Percentiles rank a stretch among this genome's conserved stretches.
phyloP scores from a whole-genome alignment of 2,329 filamentous ascomycete species.

The Neonectria ditissima region DNA sequence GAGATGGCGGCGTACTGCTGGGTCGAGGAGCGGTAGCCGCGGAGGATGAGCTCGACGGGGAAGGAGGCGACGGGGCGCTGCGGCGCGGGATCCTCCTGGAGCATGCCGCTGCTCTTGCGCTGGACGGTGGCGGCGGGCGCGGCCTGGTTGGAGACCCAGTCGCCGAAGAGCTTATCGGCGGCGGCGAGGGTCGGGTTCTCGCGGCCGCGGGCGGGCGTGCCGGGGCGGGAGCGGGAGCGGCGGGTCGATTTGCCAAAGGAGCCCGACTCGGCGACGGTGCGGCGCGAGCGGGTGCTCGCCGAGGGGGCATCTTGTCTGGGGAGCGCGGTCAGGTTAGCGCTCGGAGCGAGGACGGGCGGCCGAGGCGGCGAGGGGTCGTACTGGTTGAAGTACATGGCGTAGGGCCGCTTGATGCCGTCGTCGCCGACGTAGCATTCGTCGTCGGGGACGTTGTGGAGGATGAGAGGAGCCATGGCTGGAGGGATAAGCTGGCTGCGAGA shows the following conservation, averaged over 20 bases:
- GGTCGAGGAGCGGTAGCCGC: conserved; percentile 76
- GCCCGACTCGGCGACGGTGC: conserved; percentile 69
- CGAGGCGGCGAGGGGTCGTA: conserved; percentile 51
- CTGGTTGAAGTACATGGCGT: conserved; percentile 75
- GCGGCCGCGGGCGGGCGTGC: conserved; percentile 65
- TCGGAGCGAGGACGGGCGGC: neutral
- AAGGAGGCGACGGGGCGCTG: conserved; percentile 53
- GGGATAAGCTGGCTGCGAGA: conserved; percentile 2
- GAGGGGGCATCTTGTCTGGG: conserved; percentile 65
- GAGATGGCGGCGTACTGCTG: conserved; percentile 88
- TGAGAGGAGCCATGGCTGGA: conserved; percentile 69
- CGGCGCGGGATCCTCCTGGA: conserved; percentile 56
- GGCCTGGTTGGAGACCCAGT: conserved; percentile 66
- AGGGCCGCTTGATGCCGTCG: conserved; percentile 73
- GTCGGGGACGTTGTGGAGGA: conserved; percentile 76
- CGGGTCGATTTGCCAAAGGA: conserved; percentile 76
- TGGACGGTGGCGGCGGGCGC: conserved; percentile 43
- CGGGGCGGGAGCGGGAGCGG: conserved; percentile 71
- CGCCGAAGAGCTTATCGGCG: conserved; percentile 71
- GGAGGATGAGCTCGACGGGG: conserved; percentile 82
- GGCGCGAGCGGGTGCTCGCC: conserved; percentile 61
- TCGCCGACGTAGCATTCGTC: conserved; percentile 75
- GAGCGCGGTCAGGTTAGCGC: conserved; percentile 20
- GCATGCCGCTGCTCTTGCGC: conserved; percentile 53
- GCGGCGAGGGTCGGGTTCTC: conserved; percentile 72